Evolutionary conservation across 495 filamentous ascomycete species (phyloP), one percentile per base, ranked within the genome.

Genomic region (Aspergillus steynii): DNA sequence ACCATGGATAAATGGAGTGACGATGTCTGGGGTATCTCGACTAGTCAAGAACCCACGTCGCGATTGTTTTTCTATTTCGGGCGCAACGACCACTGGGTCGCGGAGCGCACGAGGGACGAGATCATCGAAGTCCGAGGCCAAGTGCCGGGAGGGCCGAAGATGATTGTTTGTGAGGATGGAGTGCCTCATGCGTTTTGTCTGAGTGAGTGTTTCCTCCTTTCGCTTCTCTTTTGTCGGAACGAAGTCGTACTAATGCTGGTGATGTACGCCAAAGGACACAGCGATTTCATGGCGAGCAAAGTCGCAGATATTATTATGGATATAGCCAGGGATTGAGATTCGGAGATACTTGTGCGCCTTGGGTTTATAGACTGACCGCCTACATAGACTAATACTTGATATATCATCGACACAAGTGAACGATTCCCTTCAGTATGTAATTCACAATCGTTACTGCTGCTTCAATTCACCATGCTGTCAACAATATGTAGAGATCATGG

Each of bases 141-240:
- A 46, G 70, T 76, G 37, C 68, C 69, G 46, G 75, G 80, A 45
- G 88, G 87, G 59, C 86, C 89, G 12, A 77, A 66, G 60, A 88
- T 96, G 82, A 66, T 90, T 57, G 81, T 96, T 65, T 91, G 91
- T 70, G 83, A 92, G 62, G 81, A 84, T 28, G 83, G 83, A 0
- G 75, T 93, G 61, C 89, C 88, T 42, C 93, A 96, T 82, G 89
- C 82, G 0, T 97, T 97, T 74, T 93, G 89, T 71, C 82, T 94
- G 54, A 79, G 86, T 89, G 67, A 84, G 86, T 83, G 58, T 49
- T 50, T 59, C 8, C 29, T 20, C 47, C 29, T 15, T 29, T 55
- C 29, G 42, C 1, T 55, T 50, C 60, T 27, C 45, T 57, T 59
- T 14, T 42, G 7, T n/a, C n/a, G n/a, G n/a, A 29, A 7, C 59